Evolutionary conservation across 305 asterid species (phyloP), one percentile per base, ranked within the genome.

Genomic region (Fraxinus latifolia): DNA sequence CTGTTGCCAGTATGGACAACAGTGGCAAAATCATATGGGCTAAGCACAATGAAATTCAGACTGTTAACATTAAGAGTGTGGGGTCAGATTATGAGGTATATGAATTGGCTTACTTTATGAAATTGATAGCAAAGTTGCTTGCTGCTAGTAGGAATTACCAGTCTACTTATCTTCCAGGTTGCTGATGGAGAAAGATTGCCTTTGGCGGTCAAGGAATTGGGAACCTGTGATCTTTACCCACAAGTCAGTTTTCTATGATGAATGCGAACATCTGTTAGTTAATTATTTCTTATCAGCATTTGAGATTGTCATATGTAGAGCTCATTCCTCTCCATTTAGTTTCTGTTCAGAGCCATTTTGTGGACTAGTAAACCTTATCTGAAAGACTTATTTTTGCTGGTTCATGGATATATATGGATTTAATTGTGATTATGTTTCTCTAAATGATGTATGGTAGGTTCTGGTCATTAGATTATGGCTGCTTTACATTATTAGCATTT

Each of bases 1-100:
- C 99, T 70, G 91, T 93, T 82, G 97, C 97, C 55, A 94, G 98
- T 78, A 96, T 96, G 98, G 99, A 96, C 82, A 96, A 89, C 82
- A 91, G 99, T 85, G 99, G 99, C 78, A 94, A 94, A 91, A 91
- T 96, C 55, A 93, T 96, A 74, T 96, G 99, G 99, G 95, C 99
- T 62, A 96, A 94, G 90, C 99, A 96, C 85, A 96, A 96, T 89
- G 99, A 96, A 84, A 91, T 96, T 84, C 98, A 96, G 90, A 94
- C 99, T 36, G 97, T 94, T 82, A 96, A 96, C 90, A 94, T 96
- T 83, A 94, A 93, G 89, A 96, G 98, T 77, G 92, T 96, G 60
- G 99, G 98, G 39, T 93, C 92, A 19, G 99, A 90, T 90, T 91
- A 89, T 78, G 99, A 96, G 99, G 99, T 93, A 88, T 50, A 81